Percentiles rank a stretch among this genome's conserved stretches.
Evolutionary conservation across 768 basidiomycete species (phyloP).

Genomic region (Auriscalpium microsporum): DNA sequence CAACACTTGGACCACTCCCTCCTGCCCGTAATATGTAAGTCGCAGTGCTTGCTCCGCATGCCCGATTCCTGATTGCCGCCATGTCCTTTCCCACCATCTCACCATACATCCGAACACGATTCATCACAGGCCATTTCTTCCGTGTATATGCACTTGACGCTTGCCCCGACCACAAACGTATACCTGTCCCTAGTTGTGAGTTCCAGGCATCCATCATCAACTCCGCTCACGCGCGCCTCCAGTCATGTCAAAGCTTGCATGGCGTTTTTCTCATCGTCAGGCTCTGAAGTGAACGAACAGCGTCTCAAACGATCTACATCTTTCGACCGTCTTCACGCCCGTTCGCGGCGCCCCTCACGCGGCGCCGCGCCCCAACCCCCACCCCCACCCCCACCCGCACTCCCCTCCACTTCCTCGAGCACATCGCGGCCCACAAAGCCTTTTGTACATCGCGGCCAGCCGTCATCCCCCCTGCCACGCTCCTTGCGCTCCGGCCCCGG

Average conservation of each 20-base stretch:
- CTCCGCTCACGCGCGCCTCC: not conserved
- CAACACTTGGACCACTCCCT: too few relatives aligned
- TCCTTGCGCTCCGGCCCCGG: not conserved
- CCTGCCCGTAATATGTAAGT: not conserved
- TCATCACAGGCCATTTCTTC: constrained; percentile 2
- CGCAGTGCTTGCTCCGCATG: not conserved
- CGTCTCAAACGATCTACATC: constrained; percentile 14
- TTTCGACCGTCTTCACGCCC: constrained; percentile 2
- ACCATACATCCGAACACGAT: not conserved
- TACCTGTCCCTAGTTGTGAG: not conserved
- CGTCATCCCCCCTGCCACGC: not conserved
- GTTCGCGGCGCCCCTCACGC: not conserved
- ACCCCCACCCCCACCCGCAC: not conserved
- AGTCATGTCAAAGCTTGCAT: constrained; percentile 4
- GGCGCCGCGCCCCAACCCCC: not conserved
- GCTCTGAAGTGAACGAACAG: constrained; percentile 6
- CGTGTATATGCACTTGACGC: constrained; percentile 9
- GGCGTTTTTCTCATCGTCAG: constrained; percentile 12
- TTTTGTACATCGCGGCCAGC: too few relatives aligned
- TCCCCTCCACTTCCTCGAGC: not conserved
- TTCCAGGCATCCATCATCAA: not conserved
- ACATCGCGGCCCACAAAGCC: too few relatives aligned
- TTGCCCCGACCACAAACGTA: constrained; percentile 5
- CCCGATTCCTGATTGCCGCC: not conserved
- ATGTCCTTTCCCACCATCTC: not conserved